Base-by-base conservation (phyloP, 1,139 yeast genomes). In the Kodamaea suecica region DNA sequence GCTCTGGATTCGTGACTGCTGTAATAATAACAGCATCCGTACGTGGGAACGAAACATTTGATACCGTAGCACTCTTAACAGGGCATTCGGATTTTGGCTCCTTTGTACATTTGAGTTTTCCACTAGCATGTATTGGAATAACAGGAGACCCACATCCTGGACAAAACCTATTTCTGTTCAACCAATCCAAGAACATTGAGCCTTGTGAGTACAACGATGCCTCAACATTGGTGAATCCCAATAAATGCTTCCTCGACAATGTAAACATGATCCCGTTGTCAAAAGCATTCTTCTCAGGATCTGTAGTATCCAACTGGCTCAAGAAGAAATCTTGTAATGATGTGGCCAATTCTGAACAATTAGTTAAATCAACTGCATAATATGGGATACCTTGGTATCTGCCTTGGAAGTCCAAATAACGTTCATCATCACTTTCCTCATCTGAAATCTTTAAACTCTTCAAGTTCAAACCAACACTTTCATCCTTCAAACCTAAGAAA, bases 21-120 rank as follows among this genome's bases (percentile, higher is more conserved):
- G 86, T 79, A 42, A 90, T 90, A 25, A 86, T 76, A 2, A 86
- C 94, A 5, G 92, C 81, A 54, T 90, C 98, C 0, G 95, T 86
- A 37, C 98, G 70, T 8, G 98, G 98, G 66, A 87, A 92, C 24
- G 88, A 78, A 23, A 81, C 77, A 38, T 72, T 71, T 15, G 79
- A 70, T 4, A 80, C 84, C 2, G 61, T 40, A 0, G 78, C 67
- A 36, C 62, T 64, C 40, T 75, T 72, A 1, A 78, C 82, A 0
- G 80, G 79, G 54, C 88, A 82, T 28, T 37, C 50, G 35, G 33
- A 43, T 15, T 37, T 37, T 17, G 42, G 39, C 25, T 34, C 31
- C 1, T 63, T 55, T 30, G 71, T 66, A 55, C 98, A 90, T 10
- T 57, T 50, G 33, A 88, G 61, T 58, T 87, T 85, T 9, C 92